phyloP scores from a whole-genome alignment of 164 flowering plant species.

The Chimonanthus salicifolius region DNA sequence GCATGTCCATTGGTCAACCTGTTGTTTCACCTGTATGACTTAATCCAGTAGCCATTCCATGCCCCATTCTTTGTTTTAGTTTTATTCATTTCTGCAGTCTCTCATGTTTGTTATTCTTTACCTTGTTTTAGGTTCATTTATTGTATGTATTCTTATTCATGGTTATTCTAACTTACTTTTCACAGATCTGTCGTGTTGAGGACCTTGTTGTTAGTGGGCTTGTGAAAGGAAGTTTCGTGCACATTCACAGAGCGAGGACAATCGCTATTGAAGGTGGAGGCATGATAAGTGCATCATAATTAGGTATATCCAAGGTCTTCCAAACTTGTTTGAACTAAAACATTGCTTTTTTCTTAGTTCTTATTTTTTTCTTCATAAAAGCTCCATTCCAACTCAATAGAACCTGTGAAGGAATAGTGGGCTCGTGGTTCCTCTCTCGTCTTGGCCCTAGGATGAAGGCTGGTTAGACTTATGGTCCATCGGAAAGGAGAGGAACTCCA shows the following conservation, averaged over 20 bases:
- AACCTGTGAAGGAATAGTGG: background rate
- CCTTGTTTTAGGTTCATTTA: background rate
- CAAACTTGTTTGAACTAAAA: background rate
- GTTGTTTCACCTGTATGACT: no score
- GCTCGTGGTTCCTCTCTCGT: no score
- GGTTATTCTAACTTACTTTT: background rate
- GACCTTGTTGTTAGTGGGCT: constrained; percentile 80
- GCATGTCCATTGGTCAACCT: no score
- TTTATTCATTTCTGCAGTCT: background rate
- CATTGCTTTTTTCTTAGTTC: background rate
- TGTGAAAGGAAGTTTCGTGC: constrained; percentile 85
- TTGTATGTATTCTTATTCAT: background rate
- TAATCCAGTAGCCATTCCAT: background rate
- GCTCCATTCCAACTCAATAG: background rate
- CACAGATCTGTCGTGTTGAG: constrained; percentile 94
- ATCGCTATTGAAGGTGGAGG: constrained; percentile 57
- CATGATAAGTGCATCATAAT: constrained; percentile 69
- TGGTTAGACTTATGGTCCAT: no score
- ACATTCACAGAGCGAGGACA: constrained; percentile 85
- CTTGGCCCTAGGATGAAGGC: no score
- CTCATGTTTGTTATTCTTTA: background rate
- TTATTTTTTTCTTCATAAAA: background rate
- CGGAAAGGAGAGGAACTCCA: no score
- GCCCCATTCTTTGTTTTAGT: background rate
- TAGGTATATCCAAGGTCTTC: constrained; percentile 38